Evolutionary conservation across 805 yeast species (phyloP), one percentile per base, ranked within the genome.

Genomic region (Saccharomycopsis vini): DNA sequence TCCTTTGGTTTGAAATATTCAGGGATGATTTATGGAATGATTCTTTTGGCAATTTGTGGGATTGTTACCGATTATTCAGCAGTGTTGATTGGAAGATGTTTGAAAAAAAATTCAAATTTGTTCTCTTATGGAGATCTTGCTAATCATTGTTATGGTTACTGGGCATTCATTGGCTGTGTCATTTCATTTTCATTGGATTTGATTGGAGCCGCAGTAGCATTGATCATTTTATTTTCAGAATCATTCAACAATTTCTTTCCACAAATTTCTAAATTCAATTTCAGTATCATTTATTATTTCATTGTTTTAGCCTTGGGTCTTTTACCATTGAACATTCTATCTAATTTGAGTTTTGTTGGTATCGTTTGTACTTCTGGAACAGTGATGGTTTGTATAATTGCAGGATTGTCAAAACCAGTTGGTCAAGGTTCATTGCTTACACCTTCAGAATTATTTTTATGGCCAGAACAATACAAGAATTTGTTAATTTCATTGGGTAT

Each of bases 1-100:
- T 89, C 94, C 0, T 64, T 78, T 49, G 94, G 83, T 1, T 61
- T 84, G 44, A 71, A 67, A 50, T 68, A 77, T 36, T 69, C 88
- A 1, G 94, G 94, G 3, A 77, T 87, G 81, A 52, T 76, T 2
- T 45, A 63, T 7, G 85, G 85, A 0, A 44, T 68, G 0, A 19
- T 67, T 1, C 52, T 71, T 5, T 53, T 79, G 18, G 38, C 66
- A 0, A 45, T 59, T 1, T 69, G 76, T 44, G 78, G 80, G 0
- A 39, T 69, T n/a, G 53, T 66, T 3, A 75, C 85, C 0, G 63
- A 68, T 45, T 60, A 65, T 49, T 73, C 84, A 0, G 83, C 83
- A 1, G 63, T 70, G 31, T 54, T 77, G 15, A 57, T 79, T 36
- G 81, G 81, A 1, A 56, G 60, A 38, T 71, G 79, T 32, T 60